phyloP scores from a whole-genome alignment of 495 filamentous ascomycete genomes.

The Hypoxylon crocopeplum region DNA sequence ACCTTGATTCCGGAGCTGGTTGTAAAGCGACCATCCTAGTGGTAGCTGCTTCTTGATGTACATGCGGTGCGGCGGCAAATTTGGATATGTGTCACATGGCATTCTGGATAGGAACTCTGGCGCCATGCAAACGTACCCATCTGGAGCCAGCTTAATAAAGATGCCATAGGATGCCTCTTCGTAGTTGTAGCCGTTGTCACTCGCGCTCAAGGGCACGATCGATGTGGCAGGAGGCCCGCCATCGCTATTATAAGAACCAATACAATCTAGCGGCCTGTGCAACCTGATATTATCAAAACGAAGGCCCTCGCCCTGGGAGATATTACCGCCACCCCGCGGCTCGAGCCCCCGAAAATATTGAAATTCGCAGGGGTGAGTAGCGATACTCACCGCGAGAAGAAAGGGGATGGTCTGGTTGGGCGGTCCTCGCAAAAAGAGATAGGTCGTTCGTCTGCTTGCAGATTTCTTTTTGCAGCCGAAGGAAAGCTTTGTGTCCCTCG shows the following conservation, averaged over 20 bases:
- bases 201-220: no score
- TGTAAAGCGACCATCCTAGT: neutral
- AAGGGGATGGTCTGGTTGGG: no score
- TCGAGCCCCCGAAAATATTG: neutral
- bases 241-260: no score
- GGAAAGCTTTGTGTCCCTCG: slow-evolving; percentile 37
- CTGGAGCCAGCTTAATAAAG: no score
- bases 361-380: slow-evolving; percentile 18
- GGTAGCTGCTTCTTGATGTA: slow-evolving; percentile 11
- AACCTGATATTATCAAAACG: slow-evolving; percentile 12
- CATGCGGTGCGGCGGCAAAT: slow-evolving; percentile 12
- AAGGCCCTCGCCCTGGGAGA: slow-evolving; percentile 3
- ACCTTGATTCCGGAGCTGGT: no score
- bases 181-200: no score
- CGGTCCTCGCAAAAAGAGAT: neutral
- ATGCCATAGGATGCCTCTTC: no score
- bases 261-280: neutral
- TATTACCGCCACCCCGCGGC: neutral
- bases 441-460: neutral
- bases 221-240: no score
- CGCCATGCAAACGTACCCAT: no score
- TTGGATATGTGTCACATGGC: no score
- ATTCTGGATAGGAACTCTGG: no score
- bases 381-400: no score
- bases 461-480: slow-evolving; percentile 41